These are phyloP conservation scores for Heliamphora exappendiculata DNA, from an alignment of 148 eudicot genomes.

Conservation along the genomic window DNA sequence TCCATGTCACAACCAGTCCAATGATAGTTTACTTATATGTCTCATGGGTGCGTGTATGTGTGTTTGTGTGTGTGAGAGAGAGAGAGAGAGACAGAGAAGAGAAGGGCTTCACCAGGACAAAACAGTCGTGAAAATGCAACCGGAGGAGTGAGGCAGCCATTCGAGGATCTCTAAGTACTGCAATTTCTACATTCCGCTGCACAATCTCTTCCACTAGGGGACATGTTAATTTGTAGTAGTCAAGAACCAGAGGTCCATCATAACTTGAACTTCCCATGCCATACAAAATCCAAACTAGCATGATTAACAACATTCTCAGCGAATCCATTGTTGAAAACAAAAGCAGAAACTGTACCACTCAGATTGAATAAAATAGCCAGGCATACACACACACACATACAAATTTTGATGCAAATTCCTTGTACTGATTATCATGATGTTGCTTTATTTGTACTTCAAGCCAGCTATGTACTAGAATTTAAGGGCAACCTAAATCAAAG, in stretches of 20 bases:
- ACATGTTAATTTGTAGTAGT: constrained; percentile 45
- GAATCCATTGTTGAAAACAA: not conserved
- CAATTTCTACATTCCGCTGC: constrained; percentile 35
- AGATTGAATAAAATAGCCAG: not conserved
- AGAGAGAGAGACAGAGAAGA: not conserved
- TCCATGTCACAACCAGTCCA: too few species aligned
- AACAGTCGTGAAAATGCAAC: constrained; percentile 69
- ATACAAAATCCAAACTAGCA: constrained; percentile 16
- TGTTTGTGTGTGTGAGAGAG: not conserved
- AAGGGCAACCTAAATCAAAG: constrained; percentile 8
- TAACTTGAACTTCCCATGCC: constrained; percentile 13
- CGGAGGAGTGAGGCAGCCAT: constrained; percentile 62
- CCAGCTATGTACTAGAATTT: constrained; percentile 11
- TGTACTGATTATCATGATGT: constrained; percentile 9
- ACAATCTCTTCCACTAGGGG: constrained; percentile 47
- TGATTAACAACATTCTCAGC: not conserved
- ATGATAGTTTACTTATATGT: not conserved
- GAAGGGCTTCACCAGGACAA: constrained; percentile 41
- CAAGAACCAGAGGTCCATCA: constrained; percentile 22
- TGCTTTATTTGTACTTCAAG: constrained; percentile 8
- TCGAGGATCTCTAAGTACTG: constrained; percentile 46
- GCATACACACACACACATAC: not conserved
- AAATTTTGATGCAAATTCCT: not conserved
- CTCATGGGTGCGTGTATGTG: too few species aligned
- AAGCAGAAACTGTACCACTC: not conserved